phyloP scores from a whole-genome alignment of 139 green algal species.

The Choricystis sp. region DNA sequence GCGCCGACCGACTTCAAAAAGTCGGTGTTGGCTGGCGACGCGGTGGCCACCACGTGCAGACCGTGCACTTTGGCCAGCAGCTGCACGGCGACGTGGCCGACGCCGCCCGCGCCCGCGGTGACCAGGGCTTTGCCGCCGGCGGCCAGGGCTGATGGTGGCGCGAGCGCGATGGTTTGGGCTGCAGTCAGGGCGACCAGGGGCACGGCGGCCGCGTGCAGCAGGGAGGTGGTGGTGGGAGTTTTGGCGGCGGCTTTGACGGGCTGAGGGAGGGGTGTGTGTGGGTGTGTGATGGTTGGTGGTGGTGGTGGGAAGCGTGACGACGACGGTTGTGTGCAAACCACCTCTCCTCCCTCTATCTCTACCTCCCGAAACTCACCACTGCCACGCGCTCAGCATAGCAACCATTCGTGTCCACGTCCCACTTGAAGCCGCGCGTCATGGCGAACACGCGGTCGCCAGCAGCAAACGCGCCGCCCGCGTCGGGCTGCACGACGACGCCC shows the following conservation, averaged over 20 bases:
- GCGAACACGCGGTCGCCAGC: slow-evolving; percentile 10
- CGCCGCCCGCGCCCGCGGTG: slow-evolving; percentile 20
- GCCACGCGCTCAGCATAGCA: slow-evolving; percentile 14
- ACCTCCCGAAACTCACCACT: no score
- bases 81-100: slow-evolving; percentile 31
- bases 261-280: no score
- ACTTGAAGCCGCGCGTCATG: slow-evolving; percentile 9
- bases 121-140: slow-evolving; percentile 5
- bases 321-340: no score
- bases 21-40: slow-evolving; percentile 4
- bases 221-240: slow-evolving; percentile 5
- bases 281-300: no score
- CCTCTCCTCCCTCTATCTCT: no score
- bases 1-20: slow-evolving; percentile 9
- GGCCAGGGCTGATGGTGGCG: background rate
- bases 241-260: no score
- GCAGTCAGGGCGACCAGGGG: slow-evolving; percentile 16
- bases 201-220: slow-evolving; percentile 6
- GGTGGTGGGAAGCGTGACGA: no score
- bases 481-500: slow-evolving; percentile 11
- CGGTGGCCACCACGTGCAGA: slow-evolving; percentile 5
- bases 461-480: slow-evolving; percentile 9
- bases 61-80: slow-evolving; percentile 8
- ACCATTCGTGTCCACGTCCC: slow-evolving; percentile 2
- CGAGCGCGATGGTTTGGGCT: slow-evolving; percentile 11